Evolutionary conservation across 208 protist species (phyloP).

Genomic region (Zelonia costaricensis): DNA sequence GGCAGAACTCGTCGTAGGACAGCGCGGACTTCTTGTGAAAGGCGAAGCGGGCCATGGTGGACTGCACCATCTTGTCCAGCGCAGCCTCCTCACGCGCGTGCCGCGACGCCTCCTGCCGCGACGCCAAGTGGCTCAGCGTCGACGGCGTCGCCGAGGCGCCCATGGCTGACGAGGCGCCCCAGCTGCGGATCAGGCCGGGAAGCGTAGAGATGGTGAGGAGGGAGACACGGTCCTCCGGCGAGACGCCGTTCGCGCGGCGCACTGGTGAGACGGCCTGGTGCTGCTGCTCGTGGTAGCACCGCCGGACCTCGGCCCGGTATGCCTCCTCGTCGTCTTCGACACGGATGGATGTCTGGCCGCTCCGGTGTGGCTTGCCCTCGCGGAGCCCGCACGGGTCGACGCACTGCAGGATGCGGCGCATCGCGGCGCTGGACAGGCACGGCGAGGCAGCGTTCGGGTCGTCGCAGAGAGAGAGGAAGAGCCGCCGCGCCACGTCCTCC

Average conservation of each 20-base stretch:
- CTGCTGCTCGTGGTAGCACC: constrained; percentile 14
- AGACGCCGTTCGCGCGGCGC: background rate
- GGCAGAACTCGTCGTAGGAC: constrained; percentile 70
- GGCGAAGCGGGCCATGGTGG: constrained; percentile 30
- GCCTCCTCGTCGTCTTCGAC: constrained; percentile 7
- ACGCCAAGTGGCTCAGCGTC: constrained; percentile 7
- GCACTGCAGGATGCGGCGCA: constrained; percentile 8
- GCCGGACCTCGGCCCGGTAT: constrained; percentile 20
- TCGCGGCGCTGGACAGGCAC: background rate
- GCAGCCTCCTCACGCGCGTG: constrained; percentile 5
- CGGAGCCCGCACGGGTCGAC: constrained; percentile 15
- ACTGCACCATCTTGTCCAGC: constrained; percentile 7
- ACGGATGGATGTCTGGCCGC: background rate
- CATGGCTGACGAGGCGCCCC: too few species aligned
- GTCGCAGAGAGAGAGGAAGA: constrained; percentile 33
- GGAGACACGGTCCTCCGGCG: too few species aligned
- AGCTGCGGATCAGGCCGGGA: too few species aligned
- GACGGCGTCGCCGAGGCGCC: background rate
- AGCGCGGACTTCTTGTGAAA: constrained; percentile 41
- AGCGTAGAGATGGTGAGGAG: too few species aligned
- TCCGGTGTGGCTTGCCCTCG: background rate
- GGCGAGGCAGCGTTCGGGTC: background rate
- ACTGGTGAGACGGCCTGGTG: background rate
- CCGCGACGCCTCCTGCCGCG: background rate
- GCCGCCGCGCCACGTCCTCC: constrained; percentile 29